Evolutionary conservation across 2,329 filamentous ascomycete genomes (phyloP).

Genomic region (Hypoxylon sp.): DNA sequence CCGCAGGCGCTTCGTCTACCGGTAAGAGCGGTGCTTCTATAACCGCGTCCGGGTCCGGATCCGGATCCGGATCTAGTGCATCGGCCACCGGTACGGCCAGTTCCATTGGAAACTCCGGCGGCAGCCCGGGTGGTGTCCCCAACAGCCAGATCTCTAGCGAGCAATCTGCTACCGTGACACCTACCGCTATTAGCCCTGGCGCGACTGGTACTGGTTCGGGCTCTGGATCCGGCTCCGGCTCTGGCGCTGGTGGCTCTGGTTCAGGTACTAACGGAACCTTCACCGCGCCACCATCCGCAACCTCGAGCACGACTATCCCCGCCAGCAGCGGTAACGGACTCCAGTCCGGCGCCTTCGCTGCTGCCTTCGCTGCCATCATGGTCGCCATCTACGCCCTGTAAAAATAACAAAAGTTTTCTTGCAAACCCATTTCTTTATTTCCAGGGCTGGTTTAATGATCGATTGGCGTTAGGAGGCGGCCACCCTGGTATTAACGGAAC

Average conservation of each 20-base stretch:
- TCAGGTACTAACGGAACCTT: conserved; percentile 45
- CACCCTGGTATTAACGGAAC: conserved; percentile 23
- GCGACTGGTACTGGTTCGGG: conserved; percentile 39
- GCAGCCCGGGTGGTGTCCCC: conserved; percentile 45
- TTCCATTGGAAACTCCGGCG: conserved; percentile 47
- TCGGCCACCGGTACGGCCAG: conserved; percentile 36
- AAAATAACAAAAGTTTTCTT: conserved; percentile 25
- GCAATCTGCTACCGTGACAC: conserved; percentile 45
- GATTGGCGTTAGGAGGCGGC: conserved; percentile 37
- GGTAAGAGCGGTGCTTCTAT: conserved; percentile 38
- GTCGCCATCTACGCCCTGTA: conserved; percentile 55
- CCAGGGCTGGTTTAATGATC: conserved; percentile 23
- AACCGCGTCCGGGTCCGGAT: conserved; percentile 28
- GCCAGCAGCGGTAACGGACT: conserved; percentile 43
- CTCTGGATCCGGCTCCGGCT: conserved; percentile 40
- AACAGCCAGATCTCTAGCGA: conserved; percentile 51
- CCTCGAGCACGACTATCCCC: conserved; percentile 39
- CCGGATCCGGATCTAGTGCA: conserved; percentile 33
- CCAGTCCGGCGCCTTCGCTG: conserved; percentile 52
- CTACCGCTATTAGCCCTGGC: conserved; percentile 34
- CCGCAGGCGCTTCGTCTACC: conserved; percentile 39
- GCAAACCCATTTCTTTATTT: conserved; percentile 8
- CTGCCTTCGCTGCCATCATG: conserved; percentile 53
- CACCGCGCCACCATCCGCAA: conserved; percentile 40
- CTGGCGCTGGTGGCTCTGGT: conserved; percentile 49